These are phyloP conservation scores for Verbascum thapsus DNA, from an alignment of 257 asterid species.

Conservation along the genomic window DNA sequence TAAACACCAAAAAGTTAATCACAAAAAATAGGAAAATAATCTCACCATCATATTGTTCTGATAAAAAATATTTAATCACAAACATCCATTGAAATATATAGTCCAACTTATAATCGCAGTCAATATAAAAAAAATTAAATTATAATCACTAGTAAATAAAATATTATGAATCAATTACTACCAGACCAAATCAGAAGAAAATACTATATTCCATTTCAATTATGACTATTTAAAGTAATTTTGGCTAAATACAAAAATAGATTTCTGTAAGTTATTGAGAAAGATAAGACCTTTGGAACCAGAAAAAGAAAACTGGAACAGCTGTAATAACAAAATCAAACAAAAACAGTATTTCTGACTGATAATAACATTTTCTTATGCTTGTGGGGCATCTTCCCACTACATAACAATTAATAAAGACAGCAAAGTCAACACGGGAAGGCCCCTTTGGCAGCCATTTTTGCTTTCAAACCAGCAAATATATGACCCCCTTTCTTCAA, in stretches of 20 bases:
- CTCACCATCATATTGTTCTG: no score
- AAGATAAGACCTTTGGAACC: slow-evolving; percentile 31
- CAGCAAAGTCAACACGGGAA: slow-evolving; percentile 63
- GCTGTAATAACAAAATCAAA: slow-evolving; percentile 30
- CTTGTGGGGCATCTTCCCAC: neutral
- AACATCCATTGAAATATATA: no score
- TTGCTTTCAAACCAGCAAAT: slow-evolving; percentile 47
- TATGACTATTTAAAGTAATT: no score
- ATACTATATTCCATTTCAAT: neutral
- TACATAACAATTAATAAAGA: slow-evolving; percentile 21
- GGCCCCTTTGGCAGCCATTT: slow-evolving; percentile 52
- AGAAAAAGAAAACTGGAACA: slow-evolving; percentile 32
- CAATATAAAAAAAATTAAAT: no score
- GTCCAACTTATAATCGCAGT: no score
- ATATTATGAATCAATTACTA: slow-evolving; percentile 14
- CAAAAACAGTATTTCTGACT: slow-evolving; percentile 7
- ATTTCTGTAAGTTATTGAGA: slow-evolving; percentile 22
- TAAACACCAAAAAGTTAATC: no score
- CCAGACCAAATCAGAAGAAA: slow-evolving; percentile 30
- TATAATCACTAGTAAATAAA: no score
- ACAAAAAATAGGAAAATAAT: no score
- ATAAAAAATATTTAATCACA: no score
- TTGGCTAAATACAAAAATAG: neutral
- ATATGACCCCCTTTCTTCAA: no score
- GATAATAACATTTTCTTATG: no score